Conservation (phyloP, 2,329 filamentous ascomycete genomes). For the Rutstroemia sp. region DNA sequence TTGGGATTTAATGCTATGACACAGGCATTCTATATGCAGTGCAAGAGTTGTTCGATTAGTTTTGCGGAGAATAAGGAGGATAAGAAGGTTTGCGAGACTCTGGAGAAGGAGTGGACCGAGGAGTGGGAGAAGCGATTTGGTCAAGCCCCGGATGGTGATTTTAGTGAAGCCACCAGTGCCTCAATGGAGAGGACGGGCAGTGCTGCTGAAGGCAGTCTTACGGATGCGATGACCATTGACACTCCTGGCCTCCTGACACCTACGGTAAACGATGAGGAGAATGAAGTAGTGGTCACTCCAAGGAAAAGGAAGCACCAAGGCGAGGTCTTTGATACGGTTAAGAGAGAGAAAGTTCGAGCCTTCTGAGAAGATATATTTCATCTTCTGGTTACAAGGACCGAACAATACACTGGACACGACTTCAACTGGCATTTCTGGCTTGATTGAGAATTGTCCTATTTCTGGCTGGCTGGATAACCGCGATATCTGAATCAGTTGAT, state of each 20-base stretch:
- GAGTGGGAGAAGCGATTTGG: slow-evolving; percentile 18
- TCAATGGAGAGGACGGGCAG: slow-evolving; percentile 6
- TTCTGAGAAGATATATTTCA: no score
- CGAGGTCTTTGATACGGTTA: background rate
- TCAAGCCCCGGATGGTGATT: background rate
- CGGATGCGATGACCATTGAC: slow-evolving; percentile 29
- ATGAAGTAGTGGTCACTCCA: background rate
- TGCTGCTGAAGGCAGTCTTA: slow-evolving; percentile 19
- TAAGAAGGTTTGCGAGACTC: slow-evolving; percentile 23
- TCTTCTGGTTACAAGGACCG: no score
- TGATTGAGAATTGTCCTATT: no score
- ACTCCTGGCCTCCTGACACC: slow-evolving; percentile 25
- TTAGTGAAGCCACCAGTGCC: background rate
- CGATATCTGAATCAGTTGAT: no score
- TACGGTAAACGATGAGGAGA: slow-evolving; percentile 16
- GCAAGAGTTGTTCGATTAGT: slow-evolving; percentile 36
- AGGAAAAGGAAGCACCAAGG: background rate
- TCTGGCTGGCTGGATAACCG: no score
- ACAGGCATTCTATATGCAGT: slow-evolving; percentile 46
- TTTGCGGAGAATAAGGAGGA: slow-evolving; percentile 28
- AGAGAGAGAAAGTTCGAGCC: background rate
- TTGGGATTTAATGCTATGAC: slow-evolving; percentile 35
- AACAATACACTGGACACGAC: no score
- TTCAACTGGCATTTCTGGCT: no score
- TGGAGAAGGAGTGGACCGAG: slow-evolving; percentile 24